Evolutionary conservation across 352 stramenopile species (phyloP).

Genomic region (Phytophthora idaei): DNA sequence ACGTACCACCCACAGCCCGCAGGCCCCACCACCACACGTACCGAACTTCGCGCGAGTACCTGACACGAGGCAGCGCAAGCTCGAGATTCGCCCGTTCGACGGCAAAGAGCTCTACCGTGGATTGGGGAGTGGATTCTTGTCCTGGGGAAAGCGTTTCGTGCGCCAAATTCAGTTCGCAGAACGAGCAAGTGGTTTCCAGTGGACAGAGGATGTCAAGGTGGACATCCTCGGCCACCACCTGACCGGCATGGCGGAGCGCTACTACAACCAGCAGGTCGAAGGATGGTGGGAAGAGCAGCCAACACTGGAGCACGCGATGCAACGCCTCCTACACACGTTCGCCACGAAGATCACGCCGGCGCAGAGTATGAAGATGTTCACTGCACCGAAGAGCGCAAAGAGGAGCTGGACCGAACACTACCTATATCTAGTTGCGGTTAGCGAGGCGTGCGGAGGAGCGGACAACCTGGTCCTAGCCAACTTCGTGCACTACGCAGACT

Average conservation of each 20-base stretch:
- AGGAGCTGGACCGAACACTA: constrained; percentile 24
- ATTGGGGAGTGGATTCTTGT: constrained; percentile 2
- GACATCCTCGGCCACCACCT: constrained; percentile 11
- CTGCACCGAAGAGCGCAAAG: constrained; percentile 4
- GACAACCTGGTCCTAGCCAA: constrained; percentile 21
- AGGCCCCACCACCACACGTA: background rate
- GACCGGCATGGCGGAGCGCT: constrained; percentile 9
- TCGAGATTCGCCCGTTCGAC: background rate
- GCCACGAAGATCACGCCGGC: constrained; percentile 19
- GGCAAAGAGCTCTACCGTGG: background rate
- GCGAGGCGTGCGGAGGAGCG: constrained; percentile 14
- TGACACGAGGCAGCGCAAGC: constrained; percentile 5
- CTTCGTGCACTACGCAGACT: constrained; percentile 25
- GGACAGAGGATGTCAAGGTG: constrained; percentile 8
- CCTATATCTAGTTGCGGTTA: constrained; percentile 23
- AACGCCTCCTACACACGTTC: constrained; percentile 16
- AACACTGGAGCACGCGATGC: constrained; percentile 22
- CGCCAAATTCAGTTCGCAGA: constrained; percentile 3
- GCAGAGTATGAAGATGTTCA: constrained; percentile 31
- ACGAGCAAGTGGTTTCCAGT: background rate
- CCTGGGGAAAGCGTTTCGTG: constrained; percentile 4
- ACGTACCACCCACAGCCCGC: background rate
- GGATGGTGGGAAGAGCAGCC: constrained; percentile 12
- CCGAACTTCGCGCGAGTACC: background rate
- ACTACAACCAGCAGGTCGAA: constrained; percentile 21